Evolutionary conservation across 352 stramenopile genomes (phyloP).

Genomic region (Phytopythium sindhum): DNA sequence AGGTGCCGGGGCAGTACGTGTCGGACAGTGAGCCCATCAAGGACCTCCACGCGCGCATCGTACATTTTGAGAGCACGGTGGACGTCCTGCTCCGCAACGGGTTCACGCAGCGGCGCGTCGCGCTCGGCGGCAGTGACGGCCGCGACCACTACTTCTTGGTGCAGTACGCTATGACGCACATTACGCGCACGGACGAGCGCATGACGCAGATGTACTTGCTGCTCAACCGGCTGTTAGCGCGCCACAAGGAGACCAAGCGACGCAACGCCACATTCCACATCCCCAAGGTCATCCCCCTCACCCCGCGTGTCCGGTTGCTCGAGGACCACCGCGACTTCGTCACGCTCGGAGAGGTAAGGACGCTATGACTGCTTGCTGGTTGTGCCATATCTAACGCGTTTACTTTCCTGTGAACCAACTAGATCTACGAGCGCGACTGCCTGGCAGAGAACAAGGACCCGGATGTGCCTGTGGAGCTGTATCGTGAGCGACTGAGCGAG

Average conservation of each 20-base stretch:
- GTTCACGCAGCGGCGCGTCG: conserved; percentile 89
- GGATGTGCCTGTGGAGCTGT: conserved; percentile 77
- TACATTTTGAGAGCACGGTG: conserved; percentile 86
- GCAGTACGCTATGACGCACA: conserved; percentile 92
- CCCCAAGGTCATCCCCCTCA: conserved; percentile 91
- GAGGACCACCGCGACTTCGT: conserved; percentile 85
- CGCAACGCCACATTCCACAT: conserved; percentile 89
- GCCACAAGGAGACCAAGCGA: conserved; percentile 86
- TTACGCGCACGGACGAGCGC: conserved; percentile 92
- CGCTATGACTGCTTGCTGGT: background rate
- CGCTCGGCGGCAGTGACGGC: conserved; percentile 88
- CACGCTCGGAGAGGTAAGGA: conserved; percentile 64
- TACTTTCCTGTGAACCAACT: background rate
- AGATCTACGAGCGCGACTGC: conserved; percentile 81
- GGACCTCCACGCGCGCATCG: conserved; percentile 88
- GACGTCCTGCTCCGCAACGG: conserved; percentile 84
- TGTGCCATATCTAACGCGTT: background rate
- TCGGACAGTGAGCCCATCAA: conserved; percentile 90
- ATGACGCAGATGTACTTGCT: conserved; percentile 93
- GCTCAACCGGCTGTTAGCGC: conserved; percentile 80
- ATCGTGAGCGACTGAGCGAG: conserved; percentile 68
- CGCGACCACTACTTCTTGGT: conserved; percentile 90
- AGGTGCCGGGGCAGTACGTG: conserved; percentile 91
- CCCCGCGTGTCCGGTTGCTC: conserved; percentile 83
- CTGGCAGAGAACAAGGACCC: conserved; percentile 64